Conservation (phyloP, 2,329 filamentous ascomycete species). For the Capronia americana region DNA sequence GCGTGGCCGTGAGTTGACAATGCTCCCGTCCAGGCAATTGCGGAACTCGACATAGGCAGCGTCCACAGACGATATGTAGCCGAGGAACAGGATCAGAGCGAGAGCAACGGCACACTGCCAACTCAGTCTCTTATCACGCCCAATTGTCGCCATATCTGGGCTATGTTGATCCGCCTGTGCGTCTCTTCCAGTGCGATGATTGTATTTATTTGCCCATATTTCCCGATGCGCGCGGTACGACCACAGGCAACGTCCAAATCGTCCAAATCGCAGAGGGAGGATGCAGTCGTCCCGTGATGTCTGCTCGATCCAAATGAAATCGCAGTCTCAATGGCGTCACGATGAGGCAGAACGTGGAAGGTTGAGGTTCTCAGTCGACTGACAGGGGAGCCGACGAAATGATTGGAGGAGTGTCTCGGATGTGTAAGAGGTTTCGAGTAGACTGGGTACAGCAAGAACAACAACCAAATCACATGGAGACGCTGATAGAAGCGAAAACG, state of each 20-base stretch:
- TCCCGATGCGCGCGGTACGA: background rate
- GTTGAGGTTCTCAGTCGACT: conserved; percentile 4
- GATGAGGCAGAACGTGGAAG: conserved; percentile 8
- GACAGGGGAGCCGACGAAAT: background rate
- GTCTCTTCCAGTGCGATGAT: conserved; percentile 13
- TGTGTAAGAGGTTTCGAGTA: conserved; percentile 3
- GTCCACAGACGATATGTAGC: conserved; percentile 6
- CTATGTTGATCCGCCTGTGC: conserved; percentile 12
- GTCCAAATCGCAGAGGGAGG: conserved; percentile 3
- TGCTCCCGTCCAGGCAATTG: conserved; percentile 75
- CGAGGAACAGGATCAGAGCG: conserved; percentile 13
- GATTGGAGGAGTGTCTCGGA: conserved; percentile 19
- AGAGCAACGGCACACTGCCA: background rate
- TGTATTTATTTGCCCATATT: conserved; percentile 12
- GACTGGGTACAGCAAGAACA: background rate
- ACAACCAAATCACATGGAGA: background rate
- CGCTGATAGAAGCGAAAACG: background rate
- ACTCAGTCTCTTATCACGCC: background rate
- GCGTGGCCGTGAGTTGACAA: conserved; percentile 64
- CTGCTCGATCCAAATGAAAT: background rate
- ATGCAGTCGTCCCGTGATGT: too few relatives aligned
- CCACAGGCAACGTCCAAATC: conserved; percentile 9
- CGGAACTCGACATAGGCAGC: conserved; percentile 77
- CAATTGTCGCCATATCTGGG: conserved; percentile 15
- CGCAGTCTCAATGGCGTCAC: background rate